A percentile compares a stretch with the other conserved stretches of the same genome.
These are phyloP conservation scores for Kodamaea ohmeri DNA, from an alignment of 1,139 yeast species.

Conservation along the genomic window DNA sequence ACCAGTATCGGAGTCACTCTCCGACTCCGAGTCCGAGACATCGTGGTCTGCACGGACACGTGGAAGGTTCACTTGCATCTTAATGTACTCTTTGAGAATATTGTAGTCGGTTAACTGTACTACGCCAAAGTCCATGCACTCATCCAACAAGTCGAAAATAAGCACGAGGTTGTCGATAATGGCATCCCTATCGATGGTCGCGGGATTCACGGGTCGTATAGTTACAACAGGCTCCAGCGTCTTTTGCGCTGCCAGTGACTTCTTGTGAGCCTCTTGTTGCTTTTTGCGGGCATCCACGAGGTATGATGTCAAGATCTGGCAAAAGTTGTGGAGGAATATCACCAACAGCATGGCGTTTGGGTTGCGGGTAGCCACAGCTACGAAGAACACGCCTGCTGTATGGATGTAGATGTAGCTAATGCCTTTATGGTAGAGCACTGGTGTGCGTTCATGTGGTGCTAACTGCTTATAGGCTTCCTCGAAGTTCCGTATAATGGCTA, in stretches of 20 bases:
- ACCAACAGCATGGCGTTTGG: conserved; percentile 43
- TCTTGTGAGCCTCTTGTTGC: neutral
- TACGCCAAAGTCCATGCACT: conserved; percentile 46
- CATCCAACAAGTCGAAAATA: conserved; percentile 43
- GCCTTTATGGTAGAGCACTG: conserved; percentile 30
- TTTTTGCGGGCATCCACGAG: conserved; percentile 15
- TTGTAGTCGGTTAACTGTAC: conserved; percentile 45
- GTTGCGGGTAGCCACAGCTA: conserved; percentile 35
- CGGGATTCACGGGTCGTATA: neutral
- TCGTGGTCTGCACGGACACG: conserved; percentile 15
- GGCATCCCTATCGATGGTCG: conserved; percentile 23
- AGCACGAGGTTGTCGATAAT: conserved; percentile 41
- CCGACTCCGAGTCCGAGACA: conserved; percentile 16
- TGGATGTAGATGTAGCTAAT: conserved; percentile 32
- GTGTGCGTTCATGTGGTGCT: conserved; percentile 26
- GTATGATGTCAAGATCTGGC: conserved; percentile 31
- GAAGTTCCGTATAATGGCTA: conserved; percentile 26
- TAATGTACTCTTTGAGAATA: conserved; percentile 44
- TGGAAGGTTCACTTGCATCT: conserved; percentile 37
- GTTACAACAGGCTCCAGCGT: too few species aligned
- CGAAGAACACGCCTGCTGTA: conserved; percentile 30
- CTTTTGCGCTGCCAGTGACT: too few species aligned
- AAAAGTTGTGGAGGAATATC: conserved; percentile 35
- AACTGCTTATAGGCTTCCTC: conserved; percentile 24
- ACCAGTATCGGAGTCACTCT: conserved; percentile 15